Evolutionary conservation across 2,329 filamentous ascomycete species (phyloP).

Genomic region (Aspergillus transmontanensis): DNA sequence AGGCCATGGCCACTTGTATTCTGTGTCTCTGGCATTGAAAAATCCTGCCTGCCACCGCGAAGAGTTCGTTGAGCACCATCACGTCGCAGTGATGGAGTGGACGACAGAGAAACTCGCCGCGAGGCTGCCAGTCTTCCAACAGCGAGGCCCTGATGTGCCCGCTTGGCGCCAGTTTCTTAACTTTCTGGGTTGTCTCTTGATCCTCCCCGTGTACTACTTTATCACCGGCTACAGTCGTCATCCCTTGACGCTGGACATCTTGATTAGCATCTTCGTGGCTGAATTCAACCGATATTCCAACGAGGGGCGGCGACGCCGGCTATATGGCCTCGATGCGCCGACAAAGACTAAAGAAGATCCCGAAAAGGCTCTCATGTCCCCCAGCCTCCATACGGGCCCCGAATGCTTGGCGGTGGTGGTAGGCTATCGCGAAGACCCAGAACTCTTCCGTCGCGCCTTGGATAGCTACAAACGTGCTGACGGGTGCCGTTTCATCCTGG

Average conservation of each 20-base stretch:
- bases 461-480: conserved; percentile 30
- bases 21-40: background rate
- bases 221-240: conserved; percentile 26
- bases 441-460: conserved; percentile 29
- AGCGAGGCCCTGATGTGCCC: conserved; percentile 24
- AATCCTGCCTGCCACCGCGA: background rate
- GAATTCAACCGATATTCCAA: conserved; percentile 31
- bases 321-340: conserved; percentile 17
- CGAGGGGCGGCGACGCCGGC: conserved; percentile 24
- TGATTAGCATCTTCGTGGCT: conserved; percentile 30
- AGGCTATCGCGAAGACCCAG: conserved; percentile 35
- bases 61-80: background rate
- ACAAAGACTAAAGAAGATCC: conserved; percentile 16
- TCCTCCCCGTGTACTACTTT: conserved; percentile 26
- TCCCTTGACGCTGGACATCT: conserved; percentile 29
- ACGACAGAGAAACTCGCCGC: background rate
- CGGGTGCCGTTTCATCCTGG: conserved; percentile 29
- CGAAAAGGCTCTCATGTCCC: conserved; percentile 15
- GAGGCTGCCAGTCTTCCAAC: conserved; percentile 5
- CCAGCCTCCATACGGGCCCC: conserved; percentile 5
- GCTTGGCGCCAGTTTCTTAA: conserved; percentile 27
- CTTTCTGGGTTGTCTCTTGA: conserved; percentile 28
- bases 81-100: conserved; percentile 1
- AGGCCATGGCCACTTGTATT: background rate
- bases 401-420: conserved; percentile 33